These are phyloP conservation scores for Calonectria multiphialidica DNA, from an alignment of 2,329 filamentous ascomycete species.

Conservation along the genomic window DNA sequence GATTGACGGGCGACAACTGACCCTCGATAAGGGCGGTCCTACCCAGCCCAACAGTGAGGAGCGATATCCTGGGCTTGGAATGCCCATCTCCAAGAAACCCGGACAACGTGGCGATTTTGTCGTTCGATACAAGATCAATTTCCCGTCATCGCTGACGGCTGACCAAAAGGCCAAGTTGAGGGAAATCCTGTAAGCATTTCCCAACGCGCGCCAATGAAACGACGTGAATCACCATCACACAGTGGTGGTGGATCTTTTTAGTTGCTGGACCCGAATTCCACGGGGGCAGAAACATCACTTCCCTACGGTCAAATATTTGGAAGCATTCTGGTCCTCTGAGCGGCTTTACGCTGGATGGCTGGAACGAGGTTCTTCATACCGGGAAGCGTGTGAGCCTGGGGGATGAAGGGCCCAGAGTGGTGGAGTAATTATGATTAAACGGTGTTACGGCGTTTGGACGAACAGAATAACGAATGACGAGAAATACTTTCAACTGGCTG, in stretches of 20 bases:
- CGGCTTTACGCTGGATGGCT: not conserved
- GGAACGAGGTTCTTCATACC: not conserved
- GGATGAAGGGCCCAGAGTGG: not conserved
- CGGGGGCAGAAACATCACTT: not conserved
- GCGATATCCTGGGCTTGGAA: conserved; percentile 86
- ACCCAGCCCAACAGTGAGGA: conserved; percentile 88
- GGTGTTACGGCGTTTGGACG: conserved; percentile 40
- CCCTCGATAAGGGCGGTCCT: conserved; percentile 83
- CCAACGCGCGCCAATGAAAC: not conserved
- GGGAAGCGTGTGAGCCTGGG: conserved; percentile 2
- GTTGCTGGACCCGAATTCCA: not conserved
- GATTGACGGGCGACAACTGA: conserved; percentile 90
- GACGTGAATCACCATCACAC: not conserved
- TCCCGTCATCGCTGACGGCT: conserved; percentile 81
- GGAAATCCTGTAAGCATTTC: conserved; percentile 74
- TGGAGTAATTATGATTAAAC: conserved; percentile 24
- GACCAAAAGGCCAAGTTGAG: conserved; percentile 85
- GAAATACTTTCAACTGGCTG: conserved; percentile 16
- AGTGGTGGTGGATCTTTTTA: not conserved
- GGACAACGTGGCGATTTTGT: conserved; percentile 88
- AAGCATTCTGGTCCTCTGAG: not conserved
- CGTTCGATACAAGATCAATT: conserved; percentile 92
- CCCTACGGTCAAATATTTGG: too few species aligned
- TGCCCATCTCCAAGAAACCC: conserved; percentile 94
- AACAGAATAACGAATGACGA: conserved; percentile 40